Base-by-base conservation (phyloP, 495 filamentous ascomycete species). In the Aspergillus carlsbadensis region DNA sequence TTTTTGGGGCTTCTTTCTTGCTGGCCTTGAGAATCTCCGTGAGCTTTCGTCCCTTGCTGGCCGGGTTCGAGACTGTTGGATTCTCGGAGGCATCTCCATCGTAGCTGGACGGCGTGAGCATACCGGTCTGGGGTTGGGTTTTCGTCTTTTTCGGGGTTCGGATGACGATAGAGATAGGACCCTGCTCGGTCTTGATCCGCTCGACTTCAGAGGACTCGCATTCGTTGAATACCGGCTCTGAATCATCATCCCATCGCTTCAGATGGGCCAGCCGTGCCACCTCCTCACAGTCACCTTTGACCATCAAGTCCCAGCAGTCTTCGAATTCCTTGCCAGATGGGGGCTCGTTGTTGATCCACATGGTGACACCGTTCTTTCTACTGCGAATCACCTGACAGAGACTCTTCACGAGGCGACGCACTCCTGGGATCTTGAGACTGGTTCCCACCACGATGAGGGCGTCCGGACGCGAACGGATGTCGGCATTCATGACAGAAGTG, bases 381-480 rank as follows among this genome's bases (percentile, higher is more conserved):
- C 83, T 81, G 53, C 91, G 79, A 48, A 93, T 88, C 10, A 89
- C 79, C 15, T 80, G 81, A 69, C 92, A 97, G 82, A 98, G 86
- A 67, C 96, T 94, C 67, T 88, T 86, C 45, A 93, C 92, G 45
- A 98, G 85, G 35, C 92, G 83, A 56, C 89, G 84, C 24, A 96
- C 89, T 8, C 94, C 94, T 5, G 92, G 93, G 46, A 98, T 92
- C 63, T 97, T 97, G 57, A 98, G 71, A 51, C 88, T 97, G 6
- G 94, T 98, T 29, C 94, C 94, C 14, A 95, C 95, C 24, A 98
- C 95, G 52, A 98, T 84, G 21, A 98, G 76, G 6, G 92, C 92
- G 63, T 97, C 95, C 0, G 94, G 94, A 34, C 91, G 81, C 29
- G 85, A 84, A 48, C 89, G 86, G 20, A 98, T 73, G 68, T 98